Base-by-base conservation (phyloP, 306 rosid genomes). In the Psophocarpus tetragonolobus region DNA sequence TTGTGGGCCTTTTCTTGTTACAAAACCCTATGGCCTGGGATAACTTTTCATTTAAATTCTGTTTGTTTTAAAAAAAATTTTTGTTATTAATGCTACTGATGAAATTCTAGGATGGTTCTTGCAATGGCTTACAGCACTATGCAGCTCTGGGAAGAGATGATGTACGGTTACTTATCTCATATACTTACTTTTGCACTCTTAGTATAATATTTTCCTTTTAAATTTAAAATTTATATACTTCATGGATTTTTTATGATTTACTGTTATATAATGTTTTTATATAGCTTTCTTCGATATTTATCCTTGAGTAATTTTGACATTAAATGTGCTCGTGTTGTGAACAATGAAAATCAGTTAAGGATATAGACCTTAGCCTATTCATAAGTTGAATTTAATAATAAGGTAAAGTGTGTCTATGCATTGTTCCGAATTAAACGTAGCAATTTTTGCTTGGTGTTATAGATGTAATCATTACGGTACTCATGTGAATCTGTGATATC, bases 121-220 rank as follows among this genome's bases (percentile, higher is more conserved):
- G 97, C 80, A 92, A 92, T 82, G 97, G 97, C 87, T 81, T 90
- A 85, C 97, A 92, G 78, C 97, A 92, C 87, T 90, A 90, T 29
- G 96, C 97, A 78, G 96, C 96, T 30, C 75, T 92, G 89, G 97
- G 97, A 76, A 87, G 97, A 89, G 86, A 92, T 61, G 68, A 81
- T 17, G 97, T 92, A 87, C 9, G 96, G 74, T 83, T 62, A 62
- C 68, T 32, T 32, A 12, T 81, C 71, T 47, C 50, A 58, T 36
- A 68, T 54, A 32, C 54, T 65, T n/a, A 14, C n/a, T 73, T 50
- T 36, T 50, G 68, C 32, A 21, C 13, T 54, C 44, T 23, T 72
- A 5, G 18, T 72, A 62, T 17, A 50, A 61, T 80, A 9, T 65
- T 53, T 11, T 14, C n/a, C n/a, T n/a, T n/a, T n/a, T n/a, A n/a